Base-by-base conservation (phyloP, 495 filamentous ascomycete genomes). In the Daldinia vernicosa region DNA sequence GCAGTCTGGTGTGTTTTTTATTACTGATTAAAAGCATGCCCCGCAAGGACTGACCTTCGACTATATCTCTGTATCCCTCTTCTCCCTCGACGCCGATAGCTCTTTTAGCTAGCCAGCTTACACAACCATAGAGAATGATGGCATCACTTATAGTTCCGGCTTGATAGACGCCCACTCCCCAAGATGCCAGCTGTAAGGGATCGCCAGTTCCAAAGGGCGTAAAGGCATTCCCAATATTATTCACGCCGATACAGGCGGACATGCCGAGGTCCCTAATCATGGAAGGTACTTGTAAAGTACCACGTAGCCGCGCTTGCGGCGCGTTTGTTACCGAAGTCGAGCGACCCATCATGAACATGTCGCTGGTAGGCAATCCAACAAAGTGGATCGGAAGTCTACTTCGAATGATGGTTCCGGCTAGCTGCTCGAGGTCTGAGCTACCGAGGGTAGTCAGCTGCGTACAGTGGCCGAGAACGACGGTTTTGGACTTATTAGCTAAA, bases 171-270 rank as follows among this genome's bases (percentile, higher is more conserved):
- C 88, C 90, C 4, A 93, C 89, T 6, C 87, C 85, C 51, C 89
- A 74, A 51, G 86, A 88, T 40, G 89, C 89, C 53, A 92, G 72
- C 17, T 80, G 80, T 59, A 93, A 67, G 1, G 91, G 90, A 78
- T 93, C 92, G n/a, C 84, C 86, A n/a, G 80, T 86, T 0, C 91
- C 91, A 68, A 89, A 88, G 0, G 91, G 92, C 9, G 92, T 92
- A 69, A 93, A 93, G 0, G 91, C 88, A 77, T 93, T 93, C 2
- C 90, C 91, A 17, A 93, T 87, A 67, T 93, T 94, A 69, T 93
- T 92, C n/a, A 93, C 83, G 0, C 89, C 86, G 2, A 93, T 82
- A 9, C 88, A 86, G 1, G 83, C 89, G 54, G 89, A 81, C 2
- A 93, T 72, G 0, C 79, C 81, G 67, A 91, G 81, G 26, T 87